A percentile compares a stretch with the other conserved stretches of the same genome.
These are phyloP conservation scores for Penicillium sp. DNA, from an alignment of 2,329 filamentous ascomycete species.

Conservation along the genomic window DNA sequence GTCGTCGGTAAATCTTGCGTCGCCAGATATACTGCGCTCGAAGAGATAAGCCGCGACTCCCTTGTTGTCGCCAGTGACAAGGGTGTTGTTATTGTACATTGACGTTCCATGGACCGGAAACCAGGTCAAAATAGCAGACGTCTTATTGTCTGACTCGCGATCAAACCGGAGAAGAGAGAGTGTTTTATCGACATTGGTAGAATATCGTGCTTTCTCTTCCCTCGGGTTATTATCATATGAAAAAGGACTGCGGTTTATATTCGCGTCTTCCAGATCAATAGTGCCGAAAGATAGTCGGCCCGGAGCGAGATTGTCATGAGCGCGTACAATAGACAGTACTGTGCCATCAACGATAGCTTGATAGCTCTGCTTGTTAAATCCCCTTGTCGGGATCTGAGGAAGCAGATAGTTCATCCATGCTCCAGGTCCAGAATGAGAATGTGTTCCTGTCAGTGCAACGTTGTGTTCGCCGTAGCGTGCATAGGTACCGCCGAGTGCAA, in stretches of 20 bases:
- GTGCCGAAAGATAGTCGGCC: constrained; percentile 72
- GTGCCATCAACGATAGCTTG: constrained; percentile 86
- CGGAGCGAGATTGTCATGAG: constrained; percentile 70
- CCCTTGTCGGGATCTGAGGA: constrained; percentile 84
- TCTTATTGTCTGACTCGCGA: constrained; percentile 71
- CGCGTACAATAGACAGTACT: constrained; percentile 76
- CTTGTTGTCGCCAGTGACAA: constrained; percentile 94
- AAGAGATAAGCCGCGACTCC: constrained; percentile 86
- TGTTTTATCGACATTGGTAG: constrained; percentile 68
- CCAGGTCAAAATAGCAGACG: constrained; percentile 82
- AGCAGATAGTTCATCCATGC: constrained; percentile 94
- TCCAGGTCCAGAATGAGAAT: constrained; percentile 88
- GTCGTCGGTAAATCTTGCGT: constrained; percentile 58
- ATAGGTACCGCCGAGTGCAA: constrained; percentile 70
- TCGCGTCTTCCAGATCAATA: constrained; percentile 71
- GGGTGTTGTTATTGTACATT: constrained; percentile 85
- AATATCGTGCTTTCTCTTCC: constrained; percentile 71
- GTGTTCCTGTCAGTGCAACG: constrained; percentile 86
- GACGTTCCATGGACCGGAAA: constrained; percentile 92
- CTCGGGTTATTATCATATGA: constrained; percentile 85
- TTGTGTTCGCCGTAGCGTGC: constrained; percentile 76
- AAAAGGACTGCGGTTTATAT: constrained; percentile 86
- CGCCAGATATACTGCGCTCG: constrained; percentile 66
- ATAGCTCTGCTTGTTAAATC: constrained; percentile 85
- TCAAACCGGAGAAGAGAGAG: constrained; percentile 80